Percentiles rank a stretch among this genome's conserved stretches.
Evolutionary conservation across 495 filamentous ascomycete genomes (phyloP).

Genomic region (Aspergillus coremiiformis): DNA sequence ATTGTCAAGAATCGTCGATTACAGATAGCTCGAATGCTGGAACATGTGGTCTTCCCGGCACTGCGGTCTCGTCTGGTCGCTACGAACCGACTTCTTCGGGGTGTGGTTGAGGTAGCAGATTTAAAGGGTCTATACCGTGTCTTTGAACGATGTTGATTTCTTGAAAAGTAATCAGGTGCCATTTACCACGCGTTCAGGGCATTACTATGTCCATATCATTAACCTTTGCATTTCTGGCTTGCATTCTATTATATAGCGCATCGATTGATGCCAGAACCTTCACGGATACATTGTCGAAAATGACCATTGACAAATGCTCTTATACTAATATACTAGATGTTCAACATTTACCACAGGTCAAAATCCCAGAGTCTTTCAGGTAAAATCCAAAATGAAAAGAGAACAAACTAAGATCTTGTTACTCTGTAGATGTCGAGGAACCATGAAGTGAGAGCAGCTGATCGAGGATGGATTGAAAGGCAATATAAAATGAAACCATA

Average conservation of each 20-base stretch:
- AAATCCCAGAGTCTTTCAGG: too few species aligned
- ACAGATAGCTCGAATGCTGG: constrained; percentile 63
- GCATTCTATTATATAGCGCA: neutral
- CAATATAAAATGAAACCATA: neutral
- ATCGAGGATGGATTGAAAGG: neutral
- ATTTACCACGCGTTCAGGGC: neutral
- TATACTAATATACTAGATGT: neutral
- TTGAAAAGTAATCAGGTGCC: neutral
- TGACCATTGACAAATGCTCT: neutral
- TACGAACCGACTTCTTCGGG: constrained; percentile 68
- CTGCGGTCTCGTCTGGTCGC: constrained; percentile 78
- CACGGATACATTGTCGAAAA: neutral
- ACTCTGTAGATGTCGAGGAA: neutral
- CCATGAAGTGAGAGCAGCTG: neutral
- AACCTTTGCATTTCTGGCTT: neutral
- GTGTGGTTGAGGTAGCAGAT: constrained; percentile 84
- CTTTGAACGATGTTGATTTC: constrained; percentile 83
- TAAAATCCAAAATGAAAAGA: too few species aligned
- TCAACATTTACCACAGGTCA: neutral
- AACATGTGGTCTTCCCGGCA: constrained; percentile 83
- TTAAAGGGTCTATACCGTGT: constrained; percentile 91
- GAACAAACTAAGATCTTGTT: too few species aligned
- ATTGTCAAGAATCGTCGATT: constrained; percentile 52
- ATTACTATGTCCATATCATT: neutral
- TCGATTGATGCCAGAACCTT: neutral